Base-by-base conservation (phyloP, 495 filamentous ascomycete genomes). In the Daldinia loculata region DNA sequence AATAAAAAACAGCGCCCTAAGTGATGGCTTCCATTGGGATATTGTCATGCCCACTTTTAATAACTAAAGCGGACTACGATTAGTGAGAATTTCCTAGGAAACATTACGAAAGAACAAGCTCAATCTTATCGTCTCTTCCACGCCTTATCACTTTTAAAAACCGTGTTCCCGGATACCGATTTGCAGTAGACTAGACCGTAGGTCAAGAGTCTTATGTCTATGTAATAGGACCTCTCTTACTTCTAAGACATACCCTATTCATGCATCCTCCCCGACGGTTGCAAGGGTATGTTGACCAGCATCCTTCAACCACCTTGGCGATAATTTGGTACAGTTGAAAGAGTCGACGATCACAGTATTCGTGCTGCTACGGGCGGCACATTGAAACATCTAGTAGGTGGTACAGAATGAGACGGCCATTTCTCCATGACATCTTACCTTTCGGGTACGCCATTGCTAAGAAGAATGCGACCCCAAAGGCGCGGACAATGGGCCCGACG, bases 1-100 rank as follows among this genome's bases (percentile, higher is more conserved):
- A 56, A 70, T 38, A 30, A 43, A 12, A 70, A 69, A 30, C 73
- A 57, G 29, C 72, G 67, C 24, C 64, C 59, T 26, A 74, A 74
- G 68, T 75, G 66, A 74, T 65, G 53, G 30, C n/a, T 11, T 15
- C 12, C 12, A 15, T 17, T 29, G 15, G 6, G 5, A 38, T 30
- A 27, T 30, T 24, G 2, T 17, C n/a, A 56, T 34, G n/a, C 19
- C n/a, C 7, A 52, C 50, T 29, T 7, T 52, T n/a, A 52, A 29
- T 15, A 52, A 27, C 5, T 11, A 45, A 45, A 22, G 7, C 17
- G n/a, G 26, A 52, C 50, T 14, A n/a, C 4, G 14, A n/a, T 29
- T 14, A 6, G 26, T n/a, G 50, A 27, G 24, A 15, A 29, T 52
- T 52, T 14, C 50, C 22, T 29, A 29, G 11, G 24, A 27, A 52